Evolutionary conservation across 352 stramenopile genomes (phyloP), one percentile per base, ranked within the genome.

Genomic region (Globisporangium uncinulatum): DNA sequence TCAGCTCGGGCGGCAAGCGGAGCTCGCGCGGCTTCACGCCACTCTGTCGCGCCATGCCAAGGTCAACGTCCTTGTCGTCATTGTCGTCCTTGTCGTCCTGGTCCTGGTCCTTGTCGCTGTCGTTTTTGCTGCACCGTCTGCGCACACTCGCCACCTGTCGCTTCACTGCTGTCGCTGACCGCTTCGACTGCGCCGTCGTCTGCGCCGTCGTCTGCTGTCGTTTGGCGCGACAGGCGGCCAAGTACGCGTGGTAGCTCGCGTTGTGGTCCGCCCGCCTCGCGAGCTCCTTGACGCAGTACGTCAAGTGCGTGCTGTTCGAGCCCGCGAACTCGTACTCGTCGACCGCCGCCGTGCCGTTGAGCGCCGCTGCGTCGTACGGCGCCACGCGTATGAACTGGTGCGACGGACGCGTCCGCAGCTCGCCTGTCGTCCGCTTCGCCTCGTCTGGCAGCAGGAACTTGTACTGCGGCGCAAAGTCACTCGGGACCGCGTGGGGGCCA

Each of bases 361-460:
- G 51, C 1, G 75, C 81, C 6, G 82, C 77, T 0, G 70, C 34
- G 47, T 92, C 80, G 24, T 82, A 89, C 44, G 79, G 70, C n/a
- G 81, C 58, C 39, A 90, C 71, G 11, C 83, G 78, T 11, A 78
- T 61, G 31, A 87, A 94, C 14, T 63, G 62, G 7, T 59, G 60
- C 1, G 64, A 76, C 24, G 24, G 24, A 29, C 24, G 24, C 24
- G 24, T 29, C 24, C 24, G 24, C 11, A 88, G 61, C 43, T 67
- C 75, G 6, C 73, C 79, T 53, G 84, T 89, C 1, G 70, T 83
- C 13, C 65, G 51, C 43, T 83, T 87, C 0, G 81, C 79, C 49
- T 94, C 76, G 1, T 94, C 86, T 0, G 76, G 66, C 6, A 90
- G 61, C n/a, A 97, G 61, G 36, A 97, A 97, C 59, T 97, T 97